Evolutionary conservation across 352 stramenopile genomes (phyloP), one percentile per base, ranked within the genome.

Genomic region (Phytophthora pini): DNA sequence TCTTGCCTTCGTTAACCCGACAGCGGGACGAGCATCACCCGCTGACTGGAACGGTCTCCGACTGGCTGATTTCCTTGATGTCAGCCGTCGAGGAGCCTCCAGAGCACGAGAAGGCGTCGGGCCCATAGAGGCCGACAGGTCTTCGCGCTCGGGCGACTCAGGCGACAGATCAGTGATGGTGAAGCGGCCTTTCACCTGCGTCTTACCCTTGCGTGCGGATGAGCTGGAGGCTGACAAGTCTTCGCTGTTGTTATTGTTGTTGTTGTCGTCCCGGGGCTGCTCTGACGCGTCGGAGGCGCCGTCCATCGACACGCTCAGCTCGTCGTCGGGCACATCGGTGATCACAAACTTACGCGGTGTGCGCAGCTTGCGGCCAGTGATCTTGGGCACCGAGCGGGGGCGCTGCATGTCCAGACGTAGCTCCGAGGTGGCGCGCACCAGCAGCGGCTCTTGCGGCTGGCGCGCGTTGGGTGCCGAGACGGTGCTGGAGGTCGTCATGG

Each of bases 121-220:
- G 0, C 62, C 70, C 39, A 76, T 61, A 0, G 70, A 79, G 4
- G 24, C 32, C 43, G 70, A 72, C 38, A 79, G 38, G 51, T 76
- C 60, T 55, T 67, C 64, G 5, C 51, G 64, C 39, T 75, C 58
- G 4, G 79, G 70, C 4, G 80, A 88, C 47, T 90, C 83, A 0
- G 85, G 81, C 8, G 85, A 92, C 64, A 91, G 44, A 56, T 93
- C 85, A 13, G 87, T 93, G 72, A 93, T 93, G 17, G 83, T 93
- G 46, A 93, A 93, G n/a, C 85, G 73, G 15, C 85, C 85, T 66
- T 76, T 82, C 13, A 92, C 70, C 55, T 90, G 81, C 47, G 82
- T 93, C 65, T 90, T 92, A 22, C 75, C 73, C 56, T 82, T 76
- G 39, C 77, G 77, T 48, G 58, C 41, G 15, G 48, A 75, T 24